These are phyloP conservation scores for Helicocarpus griseus DNA, from an alignment of 2,329 filamentous ascomycete genomes.

Conservation along the genomic window DNA sequence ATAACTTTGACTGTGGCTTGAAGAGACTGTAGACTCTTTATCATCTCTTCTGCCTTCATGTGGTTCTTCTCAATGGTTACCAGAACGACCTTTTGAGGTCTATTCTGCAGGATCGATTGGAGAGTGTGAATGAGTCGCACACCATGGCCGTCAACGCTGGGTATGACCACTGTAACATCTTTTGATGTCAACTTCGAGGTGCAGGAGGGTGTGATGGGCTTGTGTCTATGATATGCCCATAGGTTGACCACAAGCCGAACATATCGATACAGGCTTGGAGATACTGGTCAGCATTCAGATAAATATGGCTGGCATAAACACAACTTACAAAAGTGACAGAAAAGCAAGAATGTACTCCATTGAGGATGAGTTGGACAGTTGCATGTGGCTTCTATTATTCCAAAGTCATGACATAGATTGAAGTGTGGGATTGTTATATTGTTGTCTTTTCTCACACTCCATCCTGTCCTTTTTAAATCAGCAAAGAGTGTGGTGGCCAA, in stretches of 20 bases:
- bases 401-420: no score
- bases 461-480: no score
- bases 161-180: conserved; percentile 80
- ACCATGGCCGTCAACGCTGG: conserved; percentile 75
- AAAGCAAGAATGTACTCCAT: no score
- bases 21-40: conserved; percentile 34
- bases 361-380: no score
- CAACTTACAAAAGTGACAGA: no score
- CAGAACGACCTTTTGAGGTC: conserved; percentile 57
- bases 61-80: conserved; percentile 70
- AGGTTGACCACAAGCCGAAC: conserved; percentile 67
- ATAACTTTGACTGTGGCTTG: conserved; percentile 57
- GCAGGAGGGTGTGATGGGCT: conserved; percentile 63
- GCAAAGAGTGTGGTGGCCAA: no score
- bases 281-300: no score
- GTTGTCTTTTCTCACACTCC: no score
- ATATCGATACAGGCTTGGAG: no score
- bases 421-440: no score
- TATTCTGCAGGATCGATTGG: conserved; percentile 36
- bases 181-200: conserved; percentile 60
- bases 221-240: conserved; percentile 67
- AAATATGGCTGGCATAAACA: no score
- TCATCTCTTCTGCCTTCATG: conserved; percentile 50
- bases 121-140: conserved; percentile 67
- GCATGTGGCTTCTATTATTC: no score